Evolutionary conservation across 2,329 filamentous ascomycete genomes (phyloP).

Genomic region (Pestalotiopsis sp.): DNA sequence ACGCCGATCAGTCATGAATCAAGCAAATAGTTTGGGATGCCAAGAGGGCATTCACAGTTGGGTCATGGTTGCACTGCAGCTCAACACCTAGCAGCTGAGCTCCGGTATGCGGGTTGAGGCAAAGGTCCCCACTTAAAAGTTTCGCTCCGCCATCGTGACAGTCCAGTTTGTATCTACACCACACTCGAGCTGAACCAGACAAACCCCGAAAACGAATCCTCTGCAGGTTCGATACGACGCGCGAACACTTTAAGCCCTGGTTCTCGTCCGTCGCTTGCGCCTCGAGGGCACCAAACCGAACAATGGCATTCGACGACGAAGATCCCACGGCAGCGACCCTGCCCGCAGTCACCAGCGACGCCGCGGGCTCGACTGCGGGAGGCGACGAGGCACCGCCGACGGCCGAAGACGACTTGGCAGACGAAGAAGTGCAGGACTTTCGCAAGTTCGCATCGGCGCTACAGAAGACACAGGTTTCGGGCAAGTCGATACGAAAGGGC

Average conservation of each 20-base stretch:
- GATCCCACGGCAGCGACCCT: conserved; percentile 25
- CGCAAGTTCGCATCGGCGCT: conserved; percentile 65
- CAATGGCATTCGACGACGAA: conserved; percentile 38
- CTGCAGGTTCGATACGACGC: neutral
- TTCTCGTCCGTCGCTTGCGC: neutral
- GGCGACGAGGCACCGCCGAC: conserved; percentile 13
- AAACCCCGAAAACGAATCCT: neutral
- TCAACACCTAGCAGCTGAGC: neutral
- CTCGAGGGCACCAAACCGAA: neutral
- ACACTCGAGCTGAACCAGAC: neutral
- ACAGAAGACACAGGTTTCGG: conserved; percentile 43
- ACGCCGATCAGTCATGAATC: too few relatives aligned
- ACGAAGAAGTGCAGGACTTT: conserved; percentile 64
- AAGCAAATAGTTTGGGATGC: neutral
- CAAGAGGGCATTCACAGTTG: neutral
- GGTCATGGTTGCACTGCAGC: neutral
- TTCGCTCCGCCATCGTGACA: neutral
- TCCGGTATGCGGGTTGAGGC: too few relatives aligned
- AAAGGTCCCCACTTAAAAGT: neutral
- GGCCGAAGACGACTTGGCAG: conserved; percentile 11
- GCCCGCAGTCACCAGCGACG: neutral
- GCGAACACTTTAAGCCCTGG: neutral
- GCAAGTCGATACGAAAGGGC: conserved; percentile 80
- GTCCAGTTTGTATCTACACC: neutral
- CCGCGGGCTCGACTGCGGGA: conserved; percentile 9